Evolutionary conservation across 805 yeast species (phyloP).

Genomic region (Schwanniomyces vanrijiae): DNA sequence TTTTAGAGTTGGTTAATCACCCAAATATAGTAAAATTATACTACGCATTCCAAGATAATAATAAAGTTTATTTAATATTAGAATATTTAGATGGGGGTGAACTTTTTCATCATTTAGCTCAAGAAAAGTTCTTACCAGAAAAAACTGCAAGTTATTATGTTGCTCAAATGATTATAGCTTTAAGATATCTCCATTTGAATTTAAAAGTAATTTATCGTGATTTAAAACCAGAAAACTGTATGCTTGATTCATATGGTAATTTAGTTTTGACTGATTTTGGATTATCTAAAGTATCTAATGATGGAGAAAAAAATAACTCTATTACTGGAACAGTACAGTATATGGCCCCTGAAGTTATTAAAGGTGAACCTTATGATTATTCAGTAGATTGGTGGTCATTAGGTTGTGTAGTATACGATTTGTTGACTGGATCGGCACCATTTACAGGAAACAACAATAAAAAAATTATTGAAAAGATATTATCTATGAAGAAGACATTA

Average conservation of each 20-base stretch:
- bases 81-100: slow-evolving; percentile 49
- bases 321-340: slow-evolving; percentile 48
- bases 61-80: slow-evolving; percentile 42
- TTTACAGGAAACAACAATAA: slow-evolving; percentile 43
- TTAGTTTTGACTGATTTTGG: slow-evolving; percentile 47
- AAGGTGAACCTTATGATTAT: slow-evolving; percentile 40
- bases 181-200: slow-evolving; percentile 36
- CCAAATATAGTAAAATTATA: slow-evolving; percentile 45
- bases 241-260: slow-evolving; percentile 41
- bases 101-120: slow-evolving; percentile 42
- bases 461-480: slow-evolving; percentile 38
- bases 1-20: slow-evolving; percentile 41
- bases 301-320: slow-evolving; percentile 22
- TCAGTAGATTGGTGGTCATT: slow-evolving; percentile 50
- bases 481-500: slow-evolving; percentile 31
- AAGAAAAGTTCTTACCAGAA: slow-evolving; percentile 25
- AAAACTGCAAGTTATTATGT: slow-evolving; percentile 40
- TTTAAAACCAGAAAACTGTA: slow-evolving; percentile 46
- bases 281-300: slow-evolving; percentile 35
- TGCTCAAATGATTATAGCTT: slow-evolving; percentile 42
- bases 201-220: slow-evolving; percentile 44
- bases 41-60: slow-evolving; percentile 45
- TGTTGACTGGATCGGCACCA: slow-evolving; percentile 46
- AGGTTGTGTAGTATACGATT: slow-evolving; percentile 44
- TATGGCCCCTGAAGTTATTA: slow-evolving; percentile 48